Evolutionary conservation across 805 yeast species (phyloP).

Genomic region (Hyphopichia homilentoma): DNA sequence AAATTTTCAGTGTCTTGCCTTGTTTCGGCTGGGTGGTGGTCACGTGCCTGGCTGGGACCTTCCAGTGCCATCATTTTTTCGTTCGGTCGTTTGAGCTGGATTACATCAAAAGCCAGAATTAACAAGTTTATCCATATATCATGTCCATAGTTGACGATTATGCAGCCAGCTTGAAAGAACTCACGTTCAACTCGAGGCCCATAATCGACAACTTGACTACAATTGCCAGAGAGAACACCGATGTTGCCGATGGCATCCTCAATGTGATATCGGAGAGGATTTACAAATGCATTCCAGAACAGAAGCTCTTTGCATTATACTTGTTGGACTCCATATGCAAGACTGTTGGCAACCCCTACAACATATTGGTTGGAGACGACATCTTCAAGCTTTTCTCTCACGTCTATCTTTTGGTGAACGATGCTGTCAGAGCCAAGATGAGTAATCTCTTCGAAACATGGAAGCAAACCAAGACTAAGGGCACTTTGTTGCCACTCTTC

Average conservation of each 20-base stretch:
- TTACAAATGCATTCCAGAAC: slow-evolving; percentile 71
- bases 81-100: too few species aligned
- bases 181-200: slow-evolving; percentile 87
- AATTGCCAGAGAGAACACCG: slow-evolving; percentile 81
- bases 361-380: slow-evolving; percentile 67
- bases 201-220: slow-evolving; percentile 80
- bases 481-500: slow-evolving; percentile 67
- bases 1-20: slow-evolving; percentile 3
- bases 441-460: slow-evolving; percentile 82
- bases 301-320: slow-evolving; percentile 80
- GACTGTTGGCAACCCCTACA: slow-evolving; percentile 86
- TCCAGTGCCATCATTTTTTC: too few species aligned
- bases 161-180: slow-evolving; percentile 62
- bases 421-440: slow-evolving; percentile 67
- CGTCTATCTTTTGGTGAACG: slow-evolving; percentile 77
- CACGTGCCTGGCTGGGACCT: too few species aligned
- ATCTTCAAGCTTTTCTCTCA: slow-evolving; percentile 68
- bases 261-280: slow-evolving; percentile 74
- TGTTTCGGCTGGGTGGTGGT: too few species aligned
- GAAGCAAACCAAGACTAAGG: slow-evolving; percentile 62
- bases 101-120: too few species aligned
- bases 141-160: slow-evolving; percentile 58
- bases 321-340: slow-evolving; percentile 89
- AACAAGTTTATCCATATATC: too few species aligned
- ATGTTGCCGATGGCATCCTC: slow-evolving; percentile 72